These are phyloP conservation scores for Nemania sp. DNA, from an alignment of 2,329 filamentous ascomycete species.

Conservation along the genomic window DNA sequence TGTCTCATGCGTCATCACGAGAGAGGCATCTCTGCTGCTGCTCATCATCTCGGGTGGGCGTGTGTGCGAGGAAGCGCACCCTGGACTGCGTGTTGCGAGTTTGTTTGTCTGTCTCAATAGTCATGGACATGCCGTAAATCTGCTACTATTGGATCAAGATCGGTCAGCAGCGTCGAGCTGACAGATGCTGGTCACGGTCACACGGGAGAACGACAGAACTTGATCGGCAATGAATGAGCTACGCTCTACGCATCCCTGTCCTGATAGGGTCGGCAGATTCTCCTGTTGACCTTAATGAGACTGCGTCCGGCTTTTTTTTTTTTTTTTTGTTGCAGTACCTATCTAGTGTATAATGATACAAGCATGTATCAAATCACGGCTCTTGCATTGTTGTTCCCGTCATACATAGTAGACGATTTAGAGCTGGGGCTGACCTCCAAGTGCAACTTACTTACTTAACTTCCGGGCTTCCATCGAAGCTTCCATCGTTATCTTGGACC, in stretches of 20 bases:
- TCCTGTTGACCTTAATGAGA: conserved; percentile 14
- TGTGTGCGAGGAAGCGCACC: too few relatives aligned
- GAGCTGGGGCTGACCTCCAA: neutral
- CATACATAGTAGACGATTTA: neutral
- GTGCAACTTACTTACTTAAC: conserved; percentile 1
- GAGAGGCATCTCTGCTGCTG: neutral
- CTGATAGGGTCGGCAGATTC: conserved; percentile 23
- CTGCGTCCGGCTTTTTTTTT: conserved; percentile 6
- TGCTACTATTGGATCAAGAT: neutral
- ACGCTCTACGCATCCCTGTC: conserved; percentile 3
- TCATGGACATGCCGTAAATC: neutral
- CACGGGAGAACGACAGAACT: conserved; percentile 5
- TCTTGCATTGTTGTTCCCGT: neutral
- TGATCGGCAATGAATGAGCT: conserved; percentile 9
- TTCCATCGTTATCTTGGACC: conserved; percentile 43
- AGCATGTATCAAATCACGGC: conserved; percentile 8
- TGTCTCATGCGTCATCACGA: conserved; percentile 18
- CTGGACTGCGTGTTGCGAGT: too few relatives aligned
- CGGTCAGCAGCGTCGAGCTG: conserved; percentile 15
- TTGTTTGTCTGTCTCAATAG: neutral
- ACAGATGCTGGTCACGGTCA: conserved; percentile 15
- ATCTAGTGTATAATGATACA: too few relatives aligned
- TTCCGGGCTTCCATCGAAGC: conserved; percentile 37
- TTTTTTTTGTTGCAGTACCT: neutral
- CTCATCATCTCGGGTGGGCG: neutral